phyloP scores from a whole-genome alignment of 371 early-diverging fungal genomes.

The Rhizomucor pusillus region DNA sequence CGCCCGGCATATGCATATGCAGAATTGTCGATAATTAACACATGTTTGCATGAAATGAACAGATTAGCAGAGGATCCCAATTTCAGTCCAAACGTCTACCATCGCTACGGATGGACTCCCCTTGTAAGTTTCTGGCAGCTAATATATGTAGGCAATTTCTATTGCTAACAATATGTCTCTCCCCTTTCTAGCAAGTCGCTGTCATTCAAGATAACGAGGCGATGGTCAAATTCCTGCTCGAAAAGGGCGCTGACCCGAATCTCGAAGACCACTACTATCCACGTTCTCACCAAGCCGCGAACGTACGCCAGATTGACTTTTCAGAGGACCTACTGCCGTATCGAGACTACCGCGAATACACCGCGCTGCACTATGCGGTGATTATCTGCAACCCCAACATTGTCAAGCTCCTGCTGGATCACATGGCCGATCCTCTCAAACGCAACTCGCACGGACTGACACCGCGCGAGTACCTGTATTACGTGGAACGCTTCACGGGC shows the following conservation, averaged over 20 bases:
- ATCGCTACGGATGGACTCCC: slow-evolving; percentile 51
- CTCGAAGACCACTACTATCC: slow-evolving; percentile 48
- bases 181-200: slow-evolving; percentile 34
- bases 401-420: slow-evolving; percentile 57
- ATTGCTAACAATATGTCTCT: too few relatives aligned
- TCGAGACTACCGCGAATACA: slow-evolving; percentile 49
- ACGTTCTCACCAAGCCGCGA: slow-evolving; percentile 44
- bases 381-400: slow-evolving; percentile 56
- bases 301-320: slow-evolving; percentile 41
- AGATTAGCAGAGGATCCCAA: slow-evolving; percentile 46
- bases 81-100: slow-evolving; percentile 44
- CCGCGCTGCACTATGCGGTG: slow-evolving; percentile 67
- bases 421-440: slow-evolving; percentile 56
- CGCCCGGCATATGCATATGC: neutral
- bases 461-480: slow-evolving; percentile 47
- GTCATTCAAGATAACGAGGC: slow-evolving; percentile 48
- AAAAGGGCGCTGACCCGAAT: slow-evolving; percentile 51
- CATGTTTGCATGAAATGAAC: neutral
- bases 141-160: too few relatives aligned
- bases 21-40: neutral
- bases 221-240: slow-evolving; percentile 41
- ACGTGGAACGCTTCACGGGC: slow-evolving; percentile 48
- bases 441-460: slow-evolving; percentile 44
- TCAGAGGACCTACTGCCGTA: slow-evolving; percentile 46
- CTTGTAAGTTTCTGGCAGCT: slow-evolving; percentile 27